Evolutionary conservation across 129 eudicot genomes (phyloP), one percentile per base, ranked within the genome.

Genomic region (Solidago caesia): DNA sequence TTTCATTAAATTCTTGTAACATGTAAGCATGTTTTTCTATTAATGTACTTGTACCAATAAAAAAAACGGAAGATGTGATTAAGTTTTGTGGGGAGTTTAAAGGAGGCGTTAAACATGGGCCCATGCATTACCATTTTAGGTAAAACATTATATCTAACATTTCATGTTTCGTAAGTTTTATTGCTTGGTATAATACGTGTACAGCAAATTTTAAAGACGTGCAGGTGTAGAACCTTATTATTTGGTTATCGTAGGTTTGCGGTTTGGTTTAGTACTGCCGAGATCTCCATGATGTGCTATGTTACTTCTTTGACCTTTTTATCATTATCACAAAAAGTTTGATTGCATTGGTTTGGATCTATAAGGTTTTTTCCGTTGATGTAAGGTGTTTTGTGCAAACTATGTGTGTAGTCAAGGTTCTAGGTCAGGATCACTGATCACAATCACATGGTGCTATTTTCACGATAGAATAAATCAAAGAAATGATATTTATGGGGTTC

Each of bases 81-180:
- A 63, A 63, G 46, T 63, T 29, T 33, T 63, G n/a, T 39, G 68
- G 68, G n/a, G 68, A 63, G 45, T 63, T 63, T 33, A 63, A 63
- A 63, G 21, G 68, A 9, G 68, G 68, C 33, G 68, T 63, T 39
- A 63, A 63, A 63, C 46, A 63, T 63, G 68, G 46, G 44, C 12
- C 33, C 33, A 45, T 46, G 29, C 68, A 63, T 45, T 63, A 63
- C 45, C 45, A 33, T 63, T 63, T 63, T 45, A 63, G 68, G 68
- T 33, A 59, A 59, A 59, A 21, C 33, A 21, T 21, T 21, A 21
- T 21, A 21, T 21, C 21, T 21, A 9, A 59, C 12, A 59, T 59
- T 59, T 8, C 2, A 6, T 21, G 13, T 25, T 59, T 59, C 64
- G 12, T 2, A 11, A n/a, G 15, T 58, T 21, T 7, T 8, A n/a